Percentiles rank a stretch among this genome's conserved stretches.
phyloP scores from a whole-genome alignment of 108 stramenopile species.

The Nitzschia inconspicua region DNA sequence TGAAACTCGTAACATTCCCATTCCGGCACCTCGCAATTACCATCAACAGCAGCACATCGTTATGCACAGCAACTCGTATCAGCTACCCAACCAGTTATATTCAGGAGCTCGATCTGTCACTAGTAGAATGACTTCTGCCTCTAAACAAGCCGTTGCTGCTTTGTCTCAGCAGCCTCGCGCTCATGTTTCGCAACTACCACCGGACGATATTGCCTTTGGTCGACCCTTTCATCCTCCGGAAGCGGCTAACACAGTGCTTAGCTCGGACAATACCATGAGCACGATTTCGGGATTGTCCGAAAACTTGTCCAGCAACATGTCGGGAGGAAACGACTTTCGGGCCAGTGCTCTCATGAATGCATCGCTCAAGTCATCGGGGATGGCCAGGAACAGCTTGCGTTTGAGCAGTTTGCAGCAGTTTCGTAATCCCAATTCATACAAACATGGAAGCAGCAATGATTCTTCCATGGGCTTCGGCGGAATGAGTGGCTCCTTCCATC shows the following conservation, averaged over 20 bases:
- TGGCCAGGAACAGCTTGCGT: not conserved
- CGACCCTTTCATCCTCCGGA: constrained; percentile 29
- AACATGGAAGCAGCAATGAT: constrained; percentile 5
- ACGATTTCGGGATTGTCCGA: constrained; percentile 41
- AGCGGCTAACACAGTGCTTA: not conserved
- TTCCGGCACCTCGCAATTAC: constrained; percentile 1
- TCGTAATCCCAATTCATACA: not conserved
- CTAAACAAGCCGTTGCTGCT: constrained; percentile 17
- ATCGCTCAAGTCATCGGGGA: constrained; percentile 6
- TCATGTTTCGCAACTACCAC: too few relatives aligned
- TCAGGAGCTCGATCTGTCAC: not conserved
- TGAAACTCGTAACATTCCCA: constrained; percentile 12
- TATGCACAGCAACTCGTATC: not conserved
- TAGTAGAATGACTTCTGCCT: constrained; percentile 3
- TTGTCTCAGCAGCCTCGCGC: constrained; percentile 2
- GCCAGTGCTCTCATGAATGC: constrained; percentile 14
- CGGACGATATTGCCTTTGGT: constrained; percentile 38
- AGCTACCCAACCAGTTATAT: constrained; percentile 9
- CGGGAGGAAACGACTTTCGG: constrained; percentile 8
- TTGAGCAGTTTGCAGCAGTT: not conserved
- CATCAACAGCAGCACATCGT: too few relatives aligned
- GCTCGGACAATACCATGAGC: constrained; percentile 28
- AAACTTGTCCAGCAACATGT: constrained; percentile 6
- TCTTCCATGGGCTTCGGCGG: constrained; percentile 5
- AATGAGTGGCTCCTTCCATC: constrained; percentile 1